Percentiles rank a stretch among this genome's conserved stretches.
Evolutionary conservation across 108 stramenopile genomes (phyloP).

Genomic region (Cyclotella distinguenda): DNA sequence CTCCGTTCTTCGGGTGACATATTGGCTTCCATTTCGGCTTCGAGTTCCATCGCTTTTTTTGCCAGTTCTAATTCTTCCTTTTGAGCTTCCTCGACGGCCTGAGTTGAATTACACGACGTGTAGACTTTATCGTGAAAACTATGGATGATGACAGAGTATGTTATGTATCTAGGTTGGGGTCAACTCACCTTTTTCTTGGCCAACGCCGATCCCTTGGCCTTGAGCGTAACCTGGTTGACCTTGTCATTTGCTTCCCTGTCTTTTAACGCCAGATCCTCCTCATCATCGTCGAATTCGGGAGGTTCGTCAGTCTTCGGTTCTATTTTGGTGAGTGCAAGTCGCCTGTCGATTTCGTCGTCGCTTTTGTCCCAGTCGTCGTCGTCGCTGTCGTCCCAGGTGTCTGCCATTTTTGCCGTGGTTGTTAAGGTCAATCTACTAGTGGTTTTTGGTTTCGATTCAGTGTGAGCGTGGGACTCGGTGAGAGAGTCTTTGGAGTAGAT

Average conservation of each 20-base stretch:
- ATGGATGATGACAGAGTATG: not conserved
- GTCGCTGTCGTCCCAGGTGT: conserved; percentile 86
- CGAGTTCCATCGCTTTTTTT: conserved; percentile 79
- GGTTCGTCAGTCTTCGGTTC: conserved; percentile 31
- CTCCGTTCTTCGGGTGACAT: conserved; percentile 79
- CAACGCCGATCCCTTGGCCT: conserved; percentile 87
- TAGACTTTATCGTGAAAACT: not conserved
- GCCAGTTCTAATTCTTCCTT: conserved; percentile 80
- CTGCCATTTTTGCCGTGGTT: conserved; percentile 54
- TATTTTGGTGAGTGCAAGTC: conserved; percentile 60
- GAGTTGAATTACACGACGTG: not conserved
- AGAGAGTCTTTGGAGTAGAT: too few relatives aligned
- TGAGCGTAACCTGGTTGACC: conserved; percentile 40
- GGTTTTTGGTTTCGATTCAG: too few relatives aligned
- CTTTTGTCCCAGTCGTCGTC: conserved; percentile 90
- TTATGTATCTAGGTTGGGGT: not conserved
- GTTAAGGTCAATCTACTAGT: not conserved
- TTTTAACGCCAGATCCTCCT: conserved; percentile 83
- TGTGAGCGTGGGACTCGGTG: not conserved
- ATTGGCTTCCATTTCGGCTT: conserved; percentile 86
- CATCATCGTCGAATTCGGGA: conserved; percentile 80
- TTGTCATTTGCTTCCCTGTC: conserved; percentile 67
- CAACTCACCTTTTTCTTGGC: conserved; percentile 59
- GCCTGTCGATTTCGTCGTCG: conserved; percentile 77
- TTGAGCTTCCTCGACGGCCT: conserved; percentile 57